Evolutionary conservation across 2,329 filamentous ascomycete genomes (phyloP).

Genomic region (Exophiala sp.): DNA sequence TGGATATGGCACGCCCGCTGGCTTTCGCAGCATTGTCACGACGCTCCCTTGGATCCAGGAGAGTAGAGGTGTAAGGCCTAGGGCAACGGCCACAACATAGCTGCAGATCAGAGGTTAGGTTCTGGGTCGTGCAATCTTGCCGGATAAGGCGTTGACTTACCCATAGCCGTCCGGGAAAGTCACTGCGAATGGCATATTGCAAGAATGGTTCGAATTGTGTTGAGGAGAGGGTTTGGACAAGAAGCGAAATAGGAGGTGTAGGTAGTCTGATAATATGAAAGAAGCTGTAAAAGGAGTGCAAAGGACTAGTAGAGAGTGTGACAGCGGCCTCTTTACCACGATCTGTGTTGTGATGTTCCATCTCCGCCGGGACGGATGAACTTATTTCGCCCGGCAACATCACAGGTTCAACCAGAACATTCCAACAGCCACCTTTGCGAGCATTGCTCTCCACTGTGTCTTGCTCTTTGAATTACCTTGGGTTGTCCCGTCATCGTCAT

Average conservation of each 20-base stretch:
- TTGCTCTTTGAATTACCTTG: no score
- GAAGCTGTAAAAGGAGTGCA: no score
- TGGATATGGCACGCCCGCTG: constrained; percentile 52
- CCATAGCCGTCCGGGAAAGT: constrained; percentile 25
- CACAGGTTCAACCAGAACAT: background rate
- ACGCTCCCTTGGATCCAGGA: constrained; percentile 47
- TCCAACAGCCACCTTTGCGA: no score
- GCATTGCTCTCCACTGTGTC: no score
- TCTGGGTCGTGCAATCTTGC: background rate
- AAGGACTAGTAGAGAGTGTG: no score
- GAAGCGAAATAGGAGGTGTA: no score
- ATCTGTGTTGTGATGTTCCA: background rate
- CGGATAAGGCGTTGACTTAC: constrained; percentile 9
- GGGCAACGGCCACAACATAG: constrained; percentile 50
- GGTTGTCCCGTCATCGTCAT: no score
- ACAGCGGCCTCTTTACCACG: no score
- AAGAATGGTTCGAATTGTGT: background rate
- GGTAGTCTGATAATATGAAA: no score
- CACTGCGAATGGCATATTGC: constrained; percentile 19
- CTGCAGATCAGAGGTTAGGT: constrained; percentile 30
- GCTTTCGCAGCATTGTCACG: constrained; percentile 44
- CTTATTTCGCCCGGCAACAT: background rate
- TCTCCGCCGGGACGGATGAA: background rate
- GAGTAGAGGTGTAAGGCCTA: constrained; percentile 51
- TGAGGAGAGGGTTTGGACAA: no score